These are phyloP conservation scores for Protomyces inouyei DNA, from an alignment of 1,139 yeast genomes.

Conservation along the genomic window DNA sequence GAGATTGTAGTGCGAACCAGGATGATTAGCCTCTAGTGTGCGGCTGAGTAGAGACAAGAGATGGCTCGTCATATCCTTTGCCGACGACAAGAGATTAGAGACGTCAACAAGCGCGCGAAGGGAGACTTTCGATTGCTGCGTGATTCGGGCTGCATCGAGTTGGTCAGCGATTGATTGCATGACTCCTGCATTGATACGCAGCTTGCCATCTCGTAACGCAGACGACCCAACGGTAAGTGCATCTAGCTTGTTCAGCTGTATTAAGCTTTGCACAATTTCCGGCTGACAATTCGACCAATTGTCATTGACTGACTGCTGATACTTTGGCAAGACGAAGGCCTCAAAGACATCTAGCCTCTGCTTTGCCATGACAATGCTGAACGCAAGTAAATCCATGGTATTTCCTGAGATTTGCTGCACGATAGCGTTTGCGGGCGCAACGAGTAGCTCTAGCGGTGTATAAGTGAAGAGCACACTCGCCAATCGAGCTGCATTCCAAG, in stretches of 20 bases:
- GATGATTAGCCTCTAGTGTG: neutral
- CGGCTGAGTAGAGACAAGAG: neutral
- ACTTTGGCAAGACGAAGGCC: constrained; percentile 4
- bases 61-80: neutral
- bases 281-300: neutral
- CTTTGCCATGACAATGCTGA: constrained; percentile 4
- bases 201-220: neutral
- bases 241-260: neutral
- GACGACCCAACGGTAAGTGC: constrained; percentile 2
- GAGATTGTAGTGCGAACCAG: neutral
- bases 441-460: constrained; percentile 20
- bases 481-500: constrained; percentile 26
- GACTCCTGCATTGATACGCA: neutral
- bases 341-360: constrained; percentile 4
- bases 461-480: constrained; percentile 16
- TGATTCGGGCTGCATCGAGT: neutral
- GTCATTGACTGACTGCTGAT: neutral
- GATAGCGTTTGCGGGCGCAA: constrained; percentile 18
- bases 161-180: neutral
- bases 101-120: neutral
- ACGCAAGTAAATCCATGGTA: neutral
- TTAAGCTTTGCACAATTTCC: constrained; percentile 1
- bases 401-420: neutral
- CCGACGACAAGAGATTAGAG: neutral
- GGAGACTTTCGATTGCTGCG: neutral